Evolutionary conservation across 2,329 filamentous ascomycete genomes (phyloP), one percentile per base, ranked within the genome.

Genomic region (Metarhizium robertsii): DNA sequence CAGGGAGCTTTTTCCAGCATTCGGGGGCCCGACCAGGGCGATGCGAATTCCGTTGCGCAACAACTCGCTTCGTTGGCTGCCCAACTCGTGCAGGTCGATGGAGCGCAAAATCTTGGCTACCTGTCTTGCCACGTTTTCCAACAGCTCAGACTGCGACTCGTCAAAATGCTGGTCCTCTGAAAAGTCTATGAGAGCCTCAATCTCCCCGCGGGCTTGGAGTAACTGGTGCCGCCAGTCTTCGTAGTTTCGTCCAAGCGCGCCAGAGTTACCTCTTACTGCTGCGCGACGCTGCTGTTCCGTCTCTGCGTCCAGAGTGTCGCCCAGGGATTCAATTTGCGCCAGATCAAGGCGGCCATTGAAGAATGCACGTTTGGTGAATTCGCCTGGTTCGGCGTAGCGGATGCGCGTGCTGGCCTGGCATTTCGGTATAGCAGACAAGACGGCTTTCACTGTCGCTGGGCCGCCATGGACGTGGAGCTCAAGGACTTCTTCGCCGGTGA

Each of bases 101-200:
- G 85, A 78, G 34, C 68, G 66, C 54, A 84, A 74, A 55, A 97
- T 80, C 0, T 65, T 68, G 1, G 69, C 66, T 2, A 95, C 81
- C 65, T 91, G 84, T 0, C 61, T 62, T 1, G 83, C 79, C 34
- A 96, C 88, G 51, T 85, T 90, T 0, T 66, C 69, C 48, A 95
- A 78, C 25, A 97, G 76, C 55, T 88, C 80, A 0, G 78, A 73
- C 0, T 90, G 88, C 2, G 89, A 86, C 70, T 96, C 91, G 62
- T 97, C 92, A 65, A 99, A 95, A 73, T 97, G 89, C 71, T 99
- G 92, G 65, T 97, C 94, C 69, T 99, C 94, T 1, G 90, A 88
- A 68, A 99, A 99, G 71, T 99, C 94, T 59, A 99, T 97, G 61
- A 99, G 73, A 0, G 94, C 94, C 71, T 99, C 94, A 43, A 99